Conservation (phyloP, 768 basidiomycete genomes). For the Scleroderma citrinum region DNA sequence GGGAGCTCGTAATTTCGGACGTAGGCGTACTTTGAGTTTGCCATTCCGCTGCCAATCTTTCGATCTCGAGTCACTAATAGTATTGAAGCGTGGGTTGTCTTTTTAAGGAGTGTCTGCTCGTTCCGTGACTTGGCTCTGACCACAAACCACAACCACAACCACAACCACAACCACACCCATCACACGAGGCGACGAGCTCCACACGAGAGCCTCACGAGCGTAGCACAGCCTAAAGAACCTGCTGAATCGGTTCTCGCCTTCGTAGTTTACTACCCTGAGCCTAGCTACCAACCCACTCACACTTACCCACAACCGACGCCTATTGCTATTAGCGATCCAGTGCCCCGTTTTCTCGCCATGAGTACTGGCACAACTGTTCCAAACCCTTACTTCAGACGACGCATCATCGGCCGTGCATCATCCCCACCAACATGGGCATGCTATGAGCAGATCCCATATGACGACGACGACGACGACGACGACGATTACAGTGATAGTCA, state of each 20-base stretch:
- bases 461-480: conserved; percentile 49
- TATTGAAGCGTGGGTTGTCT: too few species aligned
- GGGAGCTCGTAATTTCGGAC: conserved; percentile 87
- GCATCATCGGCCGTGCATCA: conserved; percentile 72
- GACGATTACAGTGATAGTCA: conserved; percentile 51
- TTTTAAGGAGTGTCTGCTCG: not conserved
- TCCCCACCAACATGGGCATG: conserved; percentile 86
- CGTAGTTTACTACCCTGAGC: not conserved
- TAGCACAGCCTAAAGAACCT: too few species aligned
- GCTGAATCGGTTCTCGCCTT: not conserved
- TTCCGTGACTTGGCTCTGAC: not conserved
- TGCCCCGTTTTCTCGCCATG: conserved; percentile 6
- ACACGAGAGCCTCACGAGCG: not conserved
- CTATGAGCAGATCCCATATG: conserved; percentile 82
- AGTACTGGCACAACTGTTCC: conserved; percentile 18
- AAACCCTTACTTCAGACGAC: conserved; percentile 46
- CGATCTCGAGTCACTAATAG: too few species aligned
- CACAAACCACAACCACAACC: too few species aligned
- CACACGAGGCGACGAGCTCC: not conserved
- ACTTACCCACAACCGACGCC: conserved; percentile 1
- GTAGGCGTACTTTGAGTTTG: conserved; percentile 88
- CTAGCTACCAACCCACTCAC: too few species aligned
- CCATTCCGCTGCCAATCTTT: conserved; percentile 48
- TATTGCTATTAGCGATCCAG: not conserved
- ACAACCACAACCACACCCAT: conserved; percentile 5